Percentiles rank a stretch among this genome's conserved stretches.
phyloP scores from a whole-genome alignment of 805 yeast genomes.

The Candida sonorensis region DNA sequence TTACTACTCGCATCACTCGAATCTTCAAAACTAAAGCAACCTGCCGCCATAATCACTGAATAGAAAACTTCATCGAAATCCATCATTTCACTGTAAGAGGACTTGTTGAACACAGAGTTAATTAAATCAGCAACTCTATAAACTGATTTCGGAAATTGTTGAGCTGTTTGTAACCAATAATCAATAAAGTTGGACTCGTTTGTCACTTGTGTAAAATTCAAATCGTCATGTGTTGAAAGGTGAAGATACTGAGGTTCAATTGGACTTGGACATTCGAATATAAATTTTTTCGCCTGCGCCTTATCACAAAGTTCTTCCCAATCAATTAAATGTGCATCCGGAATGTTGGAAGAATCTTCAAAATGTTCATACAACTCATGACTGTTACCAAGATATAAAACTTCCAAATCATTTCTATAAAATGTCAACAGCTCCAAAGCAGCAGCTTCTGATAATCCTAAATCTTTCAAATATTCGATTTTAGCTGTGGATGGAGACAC shows the following conservation, averaged over 20 bases:
- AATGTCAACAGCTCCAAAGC: slow-evolving; percentile 23
- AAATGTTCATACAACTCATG: slow-evolving; percentile 27
- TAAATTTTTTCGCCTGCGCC: slow-evolving; percentile 15
- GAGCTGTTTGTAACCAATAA: slow-evolving; percentile 36
- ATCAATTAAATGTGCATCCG: slow-evolving; percentile 4
- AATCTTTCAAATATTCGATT: slow-evolving; percentile 23
- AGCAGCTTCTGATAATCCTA: slow-evolving; percentile 27
- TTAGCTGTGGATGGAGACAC: slow-evolving; percentile 35
- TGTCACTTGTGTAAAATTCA: slow-evolving; percentile 32
- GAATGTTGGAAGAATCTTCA: slow-evolving; percentile 16
- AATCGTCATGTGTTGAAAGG: slow-evolving; percentile 32
- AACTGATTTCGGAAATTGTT: slow-evolving; percentile 33
- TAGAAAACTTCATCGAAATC: slow-evolving; percentile 31
- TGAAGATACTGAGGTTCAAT: slow-evolving; percentile 33
- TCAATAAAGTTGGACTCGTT: slow-evolving; percentile 33
- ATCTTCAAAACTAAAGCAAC: slow-evolving; percentile 26
- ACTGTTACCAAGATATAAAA: slow-evolving; percentile 11
- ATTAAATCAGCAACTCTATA: slow-evolving; percentile 33
- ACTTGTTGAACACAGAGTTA: slow-evolving; percentile 26
- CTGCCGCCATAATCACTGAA: slow-evolving; percentile 29
- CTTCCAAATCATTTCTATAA: slow-evolving; percentile 17
- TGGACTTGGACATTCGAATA: slow-evolving; percentile 20
- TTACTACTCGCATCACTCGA: slow-evolving; percentile 12
- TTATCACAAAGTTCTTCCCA: slow-evolving; percentile 14
- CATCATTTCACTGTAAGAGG: slow-evolving; percentile 25